Evolutionary conservation across 441 rosid species (phyloP), one percentile per base, ranked within the genome.

Genomic region (Viola pubescens): DNA sequence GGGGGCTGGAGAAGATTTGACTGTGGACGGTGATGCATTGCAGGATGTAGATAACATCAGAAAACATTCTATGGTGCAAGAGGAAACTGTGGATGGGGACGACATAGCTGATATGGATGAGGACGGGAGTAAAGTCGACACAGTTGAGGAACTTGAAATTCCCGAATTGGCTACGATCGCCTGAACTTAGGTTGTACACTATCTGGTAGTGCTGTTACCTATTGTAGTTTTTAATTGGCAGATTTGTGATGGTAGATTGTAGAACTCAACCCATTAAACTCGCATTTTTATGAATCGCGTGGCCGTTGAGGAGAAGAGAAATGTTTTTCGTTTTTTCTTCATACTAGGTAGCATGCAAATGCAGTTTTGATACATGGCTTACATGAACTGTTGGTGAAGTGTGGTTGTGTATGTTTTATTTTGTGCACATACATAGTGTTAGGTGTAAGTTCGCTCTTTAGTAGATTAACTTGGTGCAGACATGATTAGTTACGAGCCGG

Each of bases 1-100:
- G 69, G 84, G 66, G 13, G 56, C 66, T 0, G 64, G 61, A 45
- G 54, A 72, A 37, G 71, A 44, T 7, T 44, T 73, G 11, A 10
- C 54, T 5, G 16, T 38, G 12, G 73, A 12, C 4, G 77, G 65
- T 26, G 34, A 26, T 26, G 34, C 34, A 2, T 26, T 26, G 34
- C 34, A 26, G 34, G 34, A 26, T 26, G 34, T 26, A 2, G 34
- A 26, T 26, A 2, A 26, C 34, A 26, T 26, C 34, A 26, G 34
- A 26, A 26, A 1, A 26, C 34, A 26, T 26, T 26, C 34, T 26
- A 26, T 26, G 34, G 34, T 26, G 34, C 34, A 26, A 26, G 34
- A 26, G 34, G 34, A 26, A 26, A 26, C 34, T 26, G 34, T 2
- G 34, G 34, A 26, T 26, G 34, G 34, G 34, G 64, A 57, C 56